A percentile compares a stretch with the other conserved stretches of the same genome.
Evolutionary conservation across 1,284 basidiomycete species (phyloP).

Genomic region (Rhodotorula sp.): DNA sequence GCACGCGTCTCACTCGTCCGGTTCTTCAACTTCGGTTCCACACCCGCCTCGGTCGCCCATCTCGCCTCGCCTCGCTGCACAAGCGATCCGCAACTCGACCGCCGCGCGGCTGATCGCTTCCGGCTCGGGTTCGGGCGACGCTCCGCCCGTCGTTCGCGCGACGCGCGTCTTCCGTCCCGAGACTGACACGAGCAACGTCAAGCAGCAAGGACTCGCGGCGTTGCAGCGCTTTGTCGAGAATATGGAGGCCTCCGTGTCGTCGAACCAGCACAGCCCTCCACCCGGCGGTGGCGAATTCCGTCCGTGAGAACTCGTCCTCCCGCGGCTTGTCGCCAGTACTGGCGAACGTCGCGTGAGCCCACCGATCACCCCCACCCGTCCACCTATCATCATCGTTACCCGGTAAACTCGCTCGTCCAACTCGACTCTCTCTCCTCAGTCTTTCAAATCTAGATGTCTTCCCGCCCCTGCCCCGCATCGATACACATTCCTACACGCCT

Average conservation of each 20-base stretch:
- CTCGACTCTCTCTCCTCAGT: not conserved
- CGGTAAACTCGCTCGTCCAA: no score
- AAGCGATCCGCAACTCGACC: conserved; percentile 38
- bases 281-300: not conserved
- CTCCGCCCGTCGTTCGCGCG: conserved; percentile 37
- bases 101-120: conserved; percentile 33
- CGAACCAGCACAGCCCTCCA: no score
- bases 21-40: not conserved
- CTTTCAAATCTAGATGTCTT: not conserved
- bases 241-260: conserved; percentile 33
- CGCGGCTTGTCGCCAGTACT: not conserved
- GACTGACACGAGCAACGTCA: conserved; percentile 43
- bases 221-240: conserved; percentile 43
- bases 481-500: not conserved
- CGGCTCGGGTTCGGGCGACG: conserved; percentile 25
- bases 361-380: not conserved
- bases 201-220: conserved; percentile 44
- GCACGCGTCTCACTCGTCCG: not conserved
- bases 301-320: not conserved
- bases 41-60: conserved; percentile 8
- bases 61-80: conserved; percentile 24
- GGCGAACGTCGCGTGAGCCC: not conserved
- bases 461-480: not conserved
- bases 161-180: conserved; percentile 43
- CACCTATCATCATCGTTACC: not conserved